Conservation (phyloP, 768 basidiomycete genomes). For the Paxillus involutus region DNA sequence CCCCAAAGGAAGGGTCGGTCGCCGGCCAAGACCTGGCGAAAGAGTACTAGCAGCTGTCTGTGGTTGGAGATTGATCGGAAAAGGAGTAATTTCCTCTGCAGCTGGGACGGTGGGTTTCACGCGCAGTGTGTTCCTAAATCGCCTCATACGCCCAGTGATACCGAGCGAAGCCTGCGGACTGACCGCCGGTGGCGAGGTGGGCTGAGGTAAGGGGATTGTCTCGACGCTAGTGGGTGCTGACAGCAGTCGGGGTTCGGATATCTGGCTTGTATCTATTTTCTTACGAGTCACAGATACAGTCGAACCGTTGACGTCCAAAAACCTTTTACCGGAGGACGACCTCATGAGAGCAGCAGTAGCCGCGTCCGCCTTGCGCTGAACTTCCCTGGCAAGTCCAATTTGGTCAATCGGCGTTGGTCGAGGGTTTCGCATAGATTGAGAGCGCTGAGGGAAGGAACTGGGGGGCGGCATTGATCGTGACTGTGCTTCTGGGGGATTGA, state of each 20-base stretch:
- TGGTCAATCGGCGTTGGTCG: constrained; percentile 44
- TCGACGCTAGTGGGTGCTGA: constrained; percentile 71
- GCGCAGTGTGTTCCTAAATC: constrained; percentile 66
- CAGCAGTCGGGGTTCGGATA: constrained; percentile 63
- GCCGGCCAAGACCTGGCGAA: constrained; percentile 39
- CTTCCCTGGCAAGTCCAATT: constrained; percentile 58
- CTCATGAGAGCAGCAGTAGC: constrained; percentile 63
- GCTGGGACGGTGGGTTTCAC: constrained; percentile 45
- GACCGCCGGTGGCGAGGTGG: constrained; percentile 32
- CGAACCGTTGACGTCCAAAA: constrained; percentile 40
- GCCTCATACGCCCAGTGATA: constrained; percentile 73
- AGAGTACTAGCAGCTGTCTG: constrained; percentile 20
- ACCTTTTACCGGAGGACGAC: constrained; percentile 42
- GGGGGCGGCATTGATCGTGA: constrained; percentile 13
- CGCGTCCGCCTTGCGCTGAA: constrained; percentile 67
- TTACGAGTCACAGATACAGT: constrained; percentile 48
- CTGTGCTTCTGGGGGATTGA: constrained; percentile 1
- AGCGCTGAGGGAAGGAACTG: constrained; percentile 23
- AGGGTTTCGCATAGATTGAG: constrained; percentile 39
- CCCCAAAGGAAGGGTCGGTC: constrained; percentile 52
- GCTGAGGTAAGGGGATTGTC: constrained; percentile 54
- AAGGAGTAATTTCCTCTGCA: constrained; percentile 52
- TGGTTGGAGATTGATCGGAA: constrained; percentile 43
- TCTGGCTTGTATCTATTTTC: constrained; percentile 61
- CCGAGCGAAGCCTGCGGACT: constrained; percentile 43